These are phyloP conservation scores for Fagopyrum homotropicum DNA, from an alignment of 148 eudicot species.

Conservation along the genomic window DNA sequence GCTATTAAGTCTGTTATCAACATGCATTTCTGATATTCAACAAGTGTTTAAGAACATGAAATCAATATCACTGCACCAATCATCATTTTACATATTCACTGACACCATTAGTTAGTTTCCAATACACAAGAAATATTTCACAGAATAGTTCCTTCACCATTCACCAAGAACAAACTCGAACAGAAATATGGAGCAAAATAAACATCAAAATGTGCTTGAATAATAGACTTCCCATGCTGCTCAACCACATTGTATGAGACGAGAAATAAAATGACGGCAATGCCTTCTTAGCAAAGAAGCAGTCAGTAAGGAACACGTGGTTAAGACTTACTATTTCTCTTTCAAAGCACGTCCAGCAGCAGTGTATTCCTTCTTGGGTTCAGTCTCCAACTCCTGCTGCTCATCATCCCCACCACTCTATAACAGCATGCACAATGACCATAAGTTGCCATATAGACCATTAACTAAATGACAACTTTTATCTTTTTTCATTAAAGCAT, in stretches of 20 bases:
- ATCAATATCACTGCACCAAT: neutral
- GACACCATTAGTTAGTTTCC: neutral
- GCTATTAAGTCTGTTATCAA: neutral
- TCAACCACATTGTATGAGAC: slow-evolving; percentile 3
- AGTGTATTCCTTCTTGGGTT: slow-evolving; percentile 73
- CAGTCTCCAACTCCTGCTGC: slow-evolving; percentile 62
- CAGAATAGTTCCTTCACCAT: neutral
- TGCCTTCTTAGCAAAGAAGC: neutral
- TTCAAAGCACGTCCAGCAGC: slow-evolving; percentile 81
- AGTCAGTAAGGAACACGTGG: neutral
- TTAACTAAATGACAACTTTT: neutral
- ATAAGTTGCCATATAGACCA: neutral
- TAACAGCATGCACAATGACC: slow-evolving; percentile 4
- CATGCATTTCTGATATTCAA: neutral
- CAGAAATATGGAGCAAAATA: neutral
- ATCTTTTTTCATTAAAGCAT: neutral
- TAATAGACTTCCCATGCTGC: neutral
- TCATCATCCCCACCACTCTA: slow-evolving; percentile 67
- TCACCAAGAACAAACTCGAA: neutral
- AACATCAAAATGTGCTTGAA: neutral
- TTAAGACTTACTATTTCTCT: slow-evolving; percentile 65
- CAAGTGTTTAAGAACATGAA: neutral
- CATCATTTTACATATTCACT: neutral
- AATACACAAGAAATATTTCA: neutral
- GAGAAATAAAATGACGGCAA: neutral